Evolutionary conservation across 2,329 filamentous ascomycete species (phyloP), one percentile per base, ranked within the genome.

Genomic region (Aspergillus clavatus): DNA sequence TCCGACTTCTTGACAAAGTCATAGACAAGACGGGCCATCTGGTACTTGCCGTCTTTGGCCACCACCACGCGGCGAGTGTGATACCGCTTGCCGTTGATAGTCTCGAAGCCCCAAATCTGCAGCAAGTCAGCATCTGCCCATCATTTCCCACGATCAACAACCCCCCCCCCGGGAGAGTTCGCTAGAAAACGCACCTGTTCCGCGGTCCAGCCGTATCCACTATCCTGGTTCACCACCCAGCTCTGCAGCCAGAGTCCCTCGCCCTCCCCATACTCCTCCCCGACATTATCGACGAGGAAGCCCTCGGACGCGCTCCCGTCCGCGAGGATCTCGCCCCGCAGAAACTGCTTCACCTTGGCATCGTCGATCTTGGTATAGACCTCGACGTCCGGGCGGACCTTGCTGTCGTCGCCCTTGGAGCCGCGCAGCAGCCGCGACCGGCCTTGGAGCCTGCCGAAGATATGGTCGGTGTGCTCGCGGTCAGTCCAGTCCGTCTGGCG

Each of bases 381-480:
- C 3, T 70, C 60, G 22, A 68, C 29, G 7, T 55, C 50, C 1
- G 68, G 67, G 1, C 62, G 59, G 19, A 65, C 58, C 52, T 66
- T 68, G 26, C 60, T 62, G 35, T 68, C 72, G 16, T 69, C 60
- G 8, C 57, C 59, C 47, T 67, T 58, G 8, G 51, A 51, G 8
- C 56, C 62, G 14, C 62, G 61, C 47, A 79, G 54, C 62, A 76
- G 82, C 37, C 72, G 68, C 35, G 76, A 80, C 48, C 74, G 75
- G 46, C 85, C 87, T 41, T 73, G 72, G 51, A 93, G 77, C 44
- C 70, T 72, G 47, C 89, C 89, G 65, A 94, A 95, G 54, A 95
- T 79, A 75, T 82, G 83, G 73, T 95, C 89, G 19, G 71, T 72
- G 72, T 90, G 87, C 51, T 80, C 77, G 56, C 84, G 82, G 43